Percentiles rank a stretch among this genome's conserved stretches.
phyloP scores from a whole-genome alignment of 805 yeast genomes.

The Hagleromyces aurorensis region DNA sequence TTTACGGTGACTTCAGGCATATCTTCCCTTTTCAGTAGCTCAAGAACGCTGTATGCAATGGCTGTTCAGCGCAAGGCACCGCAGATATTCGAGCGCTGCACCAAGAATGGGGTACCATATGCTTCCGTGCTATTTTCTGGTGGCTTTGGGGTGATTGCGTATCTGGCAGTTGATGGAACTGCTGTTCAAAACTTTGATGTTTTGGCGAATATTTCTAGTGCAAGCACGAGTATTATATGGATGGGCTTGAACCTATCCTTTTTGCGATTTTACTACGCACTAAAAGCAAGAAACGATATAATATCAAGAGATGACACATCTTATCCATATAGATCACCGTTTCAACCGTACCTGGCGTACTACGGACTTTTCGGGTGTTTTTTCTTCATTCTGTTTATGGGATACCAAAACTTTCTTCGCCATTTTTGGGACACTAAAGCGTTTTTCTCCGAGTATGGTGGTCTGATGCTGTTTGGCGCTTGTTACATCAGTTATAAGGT shows the following conservation, averaged over 20 bases:
- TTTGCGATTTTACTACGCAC: slow-evolving; percentile 55
- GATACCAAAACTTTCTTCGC: slow-evolving; percentile 51
- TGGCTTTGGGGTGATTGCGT: slow-evolving; percentile 52
- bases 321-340: slow-evolving; percentile 62
- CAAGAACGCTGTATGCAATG: slow-evolving; percentile 49
- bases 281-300: slow-evolving; percentile 54
- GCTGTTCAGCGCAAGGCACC: slow-evolving; percentile 56
- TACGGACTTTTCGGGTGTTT: slow-evolving; percentile 51
- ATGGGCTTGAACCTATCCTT: slow-evolving; percentile 59
- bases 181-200: slow-evolving; percentile 61
- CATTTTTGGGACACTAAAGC: slow-evolving; percentile 54
- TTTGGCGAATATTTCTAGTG: slow-evolving; percentile 58
- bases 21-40: slow-evolving; percentile 53
- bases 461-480: slow-evolving; percentile 43
- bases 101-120: slow-evolving; percentile 63
- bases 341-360: slow-evolving; percentile 62
- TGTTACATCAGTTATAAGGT: slow-evolving; percentile 50
- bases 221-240: slow-evolving; percentile 78
- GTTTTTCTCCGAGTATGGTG: slow-evolving; percentile 60
- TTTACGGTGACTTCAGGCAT: slow-evolving; percentile 52
- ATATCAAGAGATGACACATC: slow-evolving; percentile 53
- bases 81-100: slow-evolving; percentile 48
- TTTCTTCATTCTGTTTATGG: slow-evolving; percentile 47
- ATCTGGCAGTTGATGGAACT: slow-evolving; percentile 46
- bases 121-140: slow-evolving; percentile 59